Evolutionary conservation across 2,329 filamentous ascomycete genomes (phyloP).

Genomic region (Penicillium glabrum): DNA sequence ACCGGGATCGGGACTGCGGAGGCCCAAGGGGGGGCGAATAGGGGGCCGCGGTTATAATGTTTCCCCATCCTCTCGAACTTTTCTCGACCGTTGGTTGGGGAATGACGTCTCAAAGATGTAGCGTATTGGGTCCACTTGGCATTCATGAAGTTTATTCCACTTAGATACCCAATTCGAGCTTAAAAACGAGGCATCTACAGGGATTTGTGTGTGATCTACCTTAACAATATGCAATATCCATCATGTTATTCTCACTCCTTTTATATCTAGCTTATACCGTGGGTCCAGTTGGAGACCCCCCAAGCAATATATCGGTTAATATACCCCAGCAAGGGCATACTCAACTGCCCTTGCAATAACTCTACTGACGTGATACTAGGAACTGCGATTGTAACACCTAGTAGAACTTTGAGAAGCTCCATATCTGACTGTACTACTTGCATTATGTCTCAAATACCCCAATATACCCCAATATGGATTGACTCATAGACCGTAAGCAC

Average conservation of each 20-base stretch:
- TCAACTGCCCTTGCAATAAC: background rate
- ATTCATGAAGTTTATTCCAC: background rate
- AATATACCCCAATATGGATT: background rate
- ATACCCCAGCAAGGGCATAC: background rate
- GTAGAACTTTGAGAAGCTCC: background rate
- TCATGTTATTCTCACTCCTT: background rate
- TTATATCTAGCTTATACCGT: background rate
- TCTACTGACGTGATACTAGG: background rate
- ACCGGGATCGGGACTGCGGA: constrained; percentile 1
- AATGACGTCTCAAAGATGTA: background rate
- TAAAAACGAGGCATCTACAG: background rate
- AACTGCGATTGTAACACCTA: background rate
- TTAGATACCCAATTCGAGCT: background rate
- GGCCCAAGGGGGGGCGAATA: background rate
- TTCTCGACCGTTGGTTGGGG: background rate
- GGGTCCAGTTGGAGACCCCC: too few species aligned
- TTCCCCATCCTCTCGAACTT: background rate
- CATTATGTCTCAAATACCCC: background rate
- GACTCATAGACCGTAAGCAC: background rate
- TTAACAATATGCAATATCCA: background rate
- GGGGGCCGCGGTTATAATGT: background rate
- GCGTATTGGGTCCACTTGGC: background rate
- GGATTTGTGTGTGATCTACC: background rate
- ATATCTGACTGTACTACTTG: background rate
- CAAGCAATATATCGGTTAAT: background rate